phyloP scores from a whole-genome alignment of 805 yeast species.

The Metschnikowia matae region DNA sequence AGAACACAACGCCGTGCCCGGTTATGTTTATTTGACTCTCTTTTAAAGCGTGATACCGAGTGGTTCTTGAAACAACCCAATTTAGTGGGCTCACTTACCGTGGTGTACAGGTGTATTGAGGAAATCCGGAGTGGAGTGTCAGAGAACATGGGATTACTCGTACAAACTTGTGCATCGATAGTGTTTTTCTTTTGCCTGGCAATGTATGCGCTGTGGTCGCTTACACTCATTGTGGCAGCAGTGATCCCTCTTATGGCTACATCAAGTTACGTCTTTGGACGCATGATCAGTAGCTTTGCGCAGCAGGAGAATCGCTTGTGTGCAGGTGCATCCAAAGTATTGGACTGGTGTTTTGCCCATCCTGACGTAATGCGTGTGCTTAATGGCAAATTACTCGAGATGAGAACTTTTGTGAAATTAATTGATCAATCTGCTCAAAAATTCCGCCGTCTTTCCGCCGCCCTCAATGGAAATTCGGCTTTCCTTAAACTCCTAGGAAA shows the following conservation, averaged over 20 bases:
- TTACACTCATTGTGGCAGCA: constrained; percentile 74
- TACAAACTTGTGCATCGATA: constrained; percentile 51
- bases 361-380: constrained; percentile 58
- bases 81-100: constrained; percentile 60
- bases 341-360: constrained; percentile 68
- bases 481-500: constrained; percentile 54
- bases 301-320: constrained; percentile 53
- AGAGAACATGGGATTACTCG: constrained; percentile 56
- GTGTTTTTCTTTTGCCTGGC: constrained; percentile 58
- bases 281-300: constrained; percentile 46
- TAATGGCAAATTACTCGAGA: constrained; percentile 54
- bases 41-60: constrained; percentile 43
- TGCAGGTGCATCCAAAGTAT: constrained; percentile 51
- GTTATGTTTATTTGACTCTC: constrained; percentile 35
- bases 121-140: constrained; percentile 66
- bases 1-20: constrained; percentile 60
- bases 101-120: constrained; percentile 67
- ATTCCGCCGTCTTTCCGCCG: constrained; percentile 44
- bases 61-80: constrained; percentile 64
- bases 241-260: constrained; percentile 63
- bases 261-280: constrained; percentile 48
- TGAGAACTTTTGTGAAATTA: constrained; percentile 35
- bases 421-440: constrained; percentile 33
- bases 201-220: constrained; percentile 76
- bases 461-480: constrained; percentile 53